Percentiles rank a stretch among this genome's conserved stretches.
Evolutionary conservation across 129 eudicot genomes (phyloP).

Genomic region (Logfia minima): DNA sequence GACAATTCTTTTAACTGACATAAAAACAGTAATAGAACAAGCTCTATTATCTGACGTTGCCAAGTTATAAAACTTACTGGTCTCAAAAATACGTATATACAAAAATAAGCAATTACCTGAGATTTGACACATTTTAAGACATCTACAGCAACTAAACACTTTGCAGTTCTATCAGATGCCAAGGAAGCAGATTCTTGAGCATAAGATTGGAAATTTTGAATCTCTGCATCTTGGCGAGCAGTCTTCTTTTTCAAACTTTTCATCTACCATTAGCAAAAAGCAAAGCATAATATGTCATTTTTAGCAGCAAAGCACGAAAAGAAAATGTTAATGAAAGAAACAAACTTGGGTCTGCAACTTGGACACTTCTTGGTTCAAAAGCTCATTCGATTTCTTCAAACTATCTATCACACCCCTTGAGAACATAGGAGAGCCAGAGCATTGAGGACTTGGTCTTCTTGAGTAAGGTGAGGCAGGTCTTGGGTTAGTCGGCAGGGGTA

Average conservation of each 20-base stretch:
- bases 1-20: conserved; percentile 56
- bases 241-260: conserved; percentile 55
- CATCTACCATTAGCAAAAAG: conserved; percentile 37
- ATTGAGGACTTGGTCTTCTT: conserved; percentile 72
- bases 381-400: conserved; percentile 66
- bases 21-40: conserved; percentile 4
- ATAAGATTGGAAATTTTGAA: conserved; percentile 40
- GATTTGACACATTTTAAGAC: conserved; percentile 44
- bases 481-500: conserved; percentile 28
- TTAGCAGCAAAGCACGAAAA: too few species aligned
- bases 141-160: conserved; percentile 42
- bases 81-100: neutral
- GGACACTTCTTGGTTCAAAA: conserved; percentile 61
- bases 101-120: conserved; percentile 43
- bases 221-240: conserved; percentile 60
- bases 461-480: conserved; percentile 65
- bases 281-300: neutral
- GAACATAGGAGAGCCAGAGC: conserved; percentile 57
- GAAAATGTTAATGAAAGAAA: neutral
- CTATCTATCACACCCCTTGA: conserved; percentile 77
- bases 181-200: conserved; percentile 49
- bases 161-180: conserved; percentile 55
- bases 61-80: neutral
- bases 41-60: neutral
- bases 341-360: conserved; percentile 61